Evolutionary conservation across 2,329 filamentous ascomycete species (phyloP), one percentile per base, ranked within the genome.

Genomic region (Lasiodiplodia gonubiensis): DNA sequence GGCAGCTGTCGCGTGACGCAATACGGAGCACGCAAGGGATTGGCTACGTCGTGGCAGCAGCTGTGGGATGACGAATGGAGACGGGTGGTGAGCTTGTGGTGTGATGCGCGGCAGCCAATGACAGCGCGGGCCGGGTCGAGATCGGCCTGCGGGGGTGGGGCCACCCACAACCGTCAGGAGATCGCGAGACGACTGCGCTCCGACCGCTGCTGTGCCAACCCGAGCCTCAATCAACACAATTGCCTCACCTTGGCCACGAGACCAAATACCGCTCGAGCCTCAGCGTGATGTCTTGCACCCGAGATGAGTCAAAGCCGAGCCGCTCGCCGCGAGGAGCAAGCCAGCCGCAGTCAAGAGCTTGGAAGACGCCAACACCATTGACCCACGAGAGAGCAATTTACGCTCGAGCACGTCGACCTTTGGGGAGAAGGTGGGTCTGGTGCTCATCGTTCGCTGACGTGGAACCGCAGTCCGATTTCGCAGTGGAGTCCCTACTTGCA

Each of bases 61-160:
- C n/a, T 39, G 57, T 16, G 39, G 39, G 35, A 42, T 48, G 57
- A 39, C 55, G 55, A 39, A 60, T 60, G 33, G 55, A 11, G 59
- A 30, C 16, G 10, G 59, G 59, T 63, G 59, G 59, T 63, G 59
- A 51, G 59, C 42, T 10, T 37, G 59, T 63, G 59, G 59, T 63
- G 59, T 63, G 59, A 63, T 63, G 35, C 39, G 59, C 12, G 25
- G 8, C 11, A 27, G 57, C 57, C 57, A 48, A 37, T 63, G 25
- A 30, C n/a, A 18, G 37, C 25, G n/a, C 55, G 55, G 23, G 46
- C 30, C 55, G 55, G 55, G 23, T 27, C 46, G 30, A 18, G 59
- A 63, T 63, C 59, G 59, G 59, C 59, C 46, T 63, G 59, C 59
- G 59, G 59, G 59, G 59, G 59, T 51, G 59, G 59, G 59, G 42